Evolutionary conservation across 495 filamentous ascomycete genomes (phyloP), one percentile per base, ranked within the genome.

Genomic region (Apiosordaria backusii): DNA sequence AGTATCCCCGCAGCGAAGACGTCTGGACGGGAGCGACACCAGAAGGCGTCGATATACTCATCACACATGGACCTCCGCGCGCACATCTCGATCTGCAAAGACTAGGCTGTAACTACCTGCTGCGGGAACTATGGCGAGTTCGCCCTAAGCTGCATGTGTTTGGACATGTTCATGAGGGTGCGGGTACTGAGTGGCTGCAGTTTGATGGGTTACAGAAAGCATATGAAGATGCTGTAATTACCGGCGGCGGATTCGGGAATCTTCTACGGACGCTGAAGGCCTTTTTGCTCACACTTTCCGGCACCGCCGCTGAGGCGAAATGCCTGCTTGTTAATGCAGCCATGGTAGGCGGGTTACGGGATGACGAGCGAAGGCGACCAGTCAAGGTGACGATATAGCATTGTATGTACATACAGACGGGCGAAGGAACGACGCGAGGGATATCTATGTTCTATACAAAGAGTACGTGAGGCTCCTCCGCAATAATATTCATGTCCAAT

Each of bases 71-170:
- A 18, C 85, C 85, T 26, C 82, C 85, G 18, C 84, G 86, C 68
- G 79, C 82, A 62, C 90, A 93, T 73, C 83, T 89, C 2, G 90
- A 93, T 74, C 67, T 85, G 55, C 54, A 63, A 3, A 55, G 52
- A 18, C 80, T 85, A 59, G 91, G 90, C n/a, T 91, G 89, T 71
- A 83, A 85, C 24, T 83, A 79, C 53, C 81, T 94, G 24, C 77
- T 90, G n/a, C 74, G 80, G n/a, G 88, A 90, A 68, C 65, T 88
- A 27, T 90, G 88, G 87, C 82, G 85, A 29, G 82, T 90, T 4
- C 83, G 84, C 26, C 90, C 91, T 6, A 69, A 69, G 22, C 72
- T 92, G n/a, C 90, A 92, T 74, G 85, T 93, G 64, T 92, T 90
- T 72, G 90, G 90, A 10, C 90, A 94, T 73, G 80, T 92, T 23